These are phyloP conservation scores for Phytophthora macrochlamydospora DNA, from an alignment of 352 stramenopile genomes.

Conservation along the genomic window DNA sequence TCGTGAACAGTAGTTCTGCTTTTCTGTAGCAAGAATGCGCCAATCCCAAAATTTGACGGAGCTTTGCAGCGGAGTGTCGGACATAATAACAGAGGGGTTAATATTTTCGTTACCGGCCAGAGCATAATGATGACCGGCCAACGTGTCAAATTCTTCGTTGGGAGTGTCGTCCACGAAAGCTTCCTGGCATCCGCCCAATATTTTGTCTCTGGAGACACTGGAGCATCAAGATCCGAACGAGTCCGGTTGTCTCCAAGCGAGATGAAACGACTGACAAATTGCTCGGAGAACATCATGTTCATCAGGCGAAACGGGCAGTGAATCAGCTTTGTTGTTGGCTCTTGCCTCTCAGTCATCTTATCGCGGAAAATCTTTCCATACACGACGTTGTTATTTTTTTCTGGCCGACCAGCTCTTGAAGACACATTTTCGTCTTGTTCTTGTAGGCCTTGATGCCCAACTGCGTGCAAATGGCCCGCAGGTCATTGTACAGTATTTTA, in stretches of 20 bases:
- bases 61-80: not conserved
- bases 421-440: slow-evolving; percentile 1
- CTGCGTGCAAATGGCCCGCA: not conserved
- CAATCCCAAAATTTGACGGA: not conserved
- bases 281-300: not conserved
- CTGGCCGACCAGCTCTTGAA: not conserved
- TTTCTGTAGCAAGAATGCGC: not conserved
- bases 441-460: slow-evolving; percentile 4
- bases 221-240: not conserved
- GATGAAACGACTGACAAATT: not conserved
- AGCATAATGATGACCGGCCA: not conserved
- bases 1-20: not conserved
- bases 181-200: slow-evolving; percentile 6
- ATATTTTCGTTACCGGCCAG: not conserved
- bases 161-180: not conserved
- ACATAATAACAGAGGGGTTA: not conserved
- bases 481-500: not conserved
- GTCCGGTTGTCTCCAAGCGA: not conserved
- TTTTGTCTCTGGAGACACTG: not conserved
- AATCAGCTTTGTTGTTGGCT: not conserved
- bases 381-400: not conserved
- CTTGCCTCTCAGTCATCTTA: not conserved
- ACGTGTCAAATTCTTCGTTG: not conserved
- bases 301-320: slow-evolving; percentile 4
- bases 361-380: not conserved